Percentiles rank a stretch among this genome's conserved stretches.
Conservation (phyloP, 306 rosid species). For the Trichosanthes truncata region DNA sequence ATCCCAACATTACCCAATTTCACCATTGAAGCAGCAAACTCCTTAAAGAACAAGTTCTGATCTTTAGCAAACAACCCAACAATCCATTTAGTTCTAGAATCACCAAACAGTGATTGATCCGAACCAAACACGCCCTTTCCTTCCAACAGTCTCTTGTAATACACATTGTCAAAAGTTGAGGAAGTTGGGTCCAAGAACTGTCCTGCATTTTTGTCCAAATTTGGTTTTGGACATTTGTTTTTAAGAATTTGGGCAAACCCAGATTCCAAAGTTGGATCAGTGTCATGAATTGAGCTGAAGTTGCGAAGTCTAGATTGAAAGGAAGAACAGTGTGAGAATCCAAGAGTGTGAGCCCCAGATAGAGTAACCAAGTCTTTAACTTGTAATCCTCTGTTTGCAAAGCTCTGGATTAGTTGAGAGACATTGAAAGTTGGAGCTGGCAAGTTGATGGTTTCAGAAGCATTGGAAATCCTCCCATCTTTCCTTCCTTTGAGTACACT, state of each 20-base stretch:
- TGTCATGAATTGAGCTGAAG: conserved; percentile 33
- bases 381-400: conserved; percentile 50
- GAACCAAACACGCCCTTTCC: conserved; percentile 54
- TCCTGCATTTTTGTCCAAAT: conserved; percentile 34
- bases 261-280: conserved; percentile 43
- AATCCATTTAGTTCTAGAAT: conserved; percentile 50
- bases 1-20: conserved; percentile 54
- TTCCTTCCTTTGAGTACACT: conserved; percentile 61
- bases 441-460: conserved; percentile 44
- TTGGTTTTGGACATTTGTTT: conserved; percentile 38
- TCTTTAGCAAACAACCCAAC: conserved; percentile 57
- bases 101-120: conserved; percentile 52
- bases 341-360: conserved; percentile 71
- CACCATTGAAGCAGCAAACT: conserved; percentile 57
- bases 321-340: conserved; percentile 61
- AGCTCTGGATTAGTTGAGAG: conserved; percentile 41
- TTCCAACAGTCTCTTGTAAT: conserved; percentile 35
- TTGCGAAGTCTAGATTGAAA: conserved; percentile 36
- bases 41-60: conserved; percentile 44
- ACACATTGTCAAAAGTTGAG: conserved; percentile 59
- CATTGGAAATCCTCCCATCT: conserved; percentile 64
- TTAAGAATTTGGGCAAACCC: conserved; percentile 32
- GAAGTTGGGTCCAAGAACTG: conserved; percentile 55
- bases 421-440: conserved; percentile 58
- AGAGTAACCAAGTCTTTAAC: conserved; percentile 60